These are phyloP conservation scores for Sequoiadendron giganteum DNA, from an alignment of 75 land plant genomes.

Conservation along the genomic window DNA sequence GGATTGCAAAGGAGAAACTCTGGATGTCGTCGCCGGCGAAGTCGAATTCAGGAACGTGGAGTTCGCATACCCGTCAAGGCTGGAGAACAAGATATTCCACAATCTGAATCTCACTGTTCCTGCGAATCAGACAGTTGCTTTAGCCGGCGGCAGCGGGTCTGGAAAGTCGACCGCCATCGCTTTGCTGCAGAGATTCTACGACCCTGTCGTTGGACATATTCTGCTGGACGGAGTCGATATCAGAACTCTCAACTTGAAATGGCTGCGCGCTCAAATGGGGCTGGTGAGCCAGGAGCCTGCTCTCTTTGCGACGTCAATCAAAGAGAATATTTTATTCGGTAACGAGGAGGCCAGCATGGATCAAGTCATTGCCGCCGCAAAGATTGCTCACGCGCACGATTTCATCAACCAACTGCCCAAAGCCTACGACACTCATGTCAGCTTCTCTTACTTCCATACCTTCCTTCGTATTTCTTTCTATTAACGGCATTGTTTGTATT, in stretches of 20 bases:
- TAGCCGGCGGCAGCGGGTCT: conserved; percentile 67
- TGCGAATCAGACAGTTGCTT: conserved; percentile 46
- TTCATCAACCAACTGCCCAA: conserved; percentile 59
- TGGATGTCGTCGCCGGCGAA: conserved; percentile 42
- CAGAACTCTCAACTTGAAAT: conserved; percentile 36
- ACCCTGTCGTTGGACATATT: conserved; percentile 46
- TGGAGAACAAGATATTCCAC: conserved; percentile 36
- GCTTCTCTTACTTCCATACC: neutral
- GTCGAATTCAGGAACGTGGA: conserved; percentile 44
- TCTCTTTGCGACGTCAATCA: conserved; percentile 59
- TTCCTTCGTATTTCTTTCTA: too few relatives aligned
- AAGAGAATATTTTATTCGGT: conserved; percentile 56
- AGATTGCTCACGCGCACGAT: conserved; percentile 59
- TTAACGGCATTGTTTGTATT: neutral
- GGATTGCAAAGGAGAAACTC: conserved; percentile 30
- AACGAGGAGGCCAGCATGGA: conserved; percentile 51
- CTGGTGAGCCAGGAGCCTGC: conserved; percentile 70
- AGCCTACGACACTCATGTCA: conserved; percentile 58
- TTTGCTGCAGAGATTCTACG: conserved; percentile 53
- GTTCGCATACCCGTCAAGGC: conserved; percentile 59
- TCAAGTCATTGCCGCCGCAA: conserved; percentile 38
- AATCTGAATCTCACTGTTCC: conserved; percentile 34
- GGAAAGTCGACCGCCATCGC: conserved; percentile 57
- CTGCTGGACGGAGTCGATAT: conserved; percentile 49
- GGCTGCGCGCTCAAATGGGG: conserved; percentile 60